These are phyloP conservation scores for Ustilago shanxiensis DNA, from an alignment of 1,284 basidiomycete genomes.

Conservation along the genomic window DNA sequence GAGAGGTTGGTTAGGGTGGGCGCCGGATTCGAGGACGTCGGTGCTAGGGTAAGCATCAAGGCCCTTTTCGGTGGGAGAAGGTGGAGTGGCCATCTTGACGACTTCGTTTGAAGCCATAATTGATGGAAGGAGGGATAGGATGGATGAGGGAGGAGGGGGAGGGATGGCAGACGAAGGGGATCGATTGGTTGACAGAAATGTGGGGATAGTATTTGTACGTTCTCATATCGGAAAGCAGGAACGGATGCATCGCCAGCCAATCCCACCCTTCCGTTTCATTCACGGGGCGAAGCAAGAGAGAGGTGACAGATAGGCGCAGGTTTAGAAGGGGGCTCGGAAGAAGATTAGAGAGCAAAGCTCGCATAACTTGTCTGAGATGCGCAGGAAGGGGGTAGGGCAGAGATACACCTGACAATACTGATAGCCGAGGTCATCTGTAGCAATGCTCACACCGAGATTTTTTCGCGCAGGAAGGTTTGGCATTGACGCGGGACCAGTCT, in stretches of 20 bases:
- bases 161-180: no score
- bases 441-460: neutral
- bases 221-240: conserved; percentile 1
- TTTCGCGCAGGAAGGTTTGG: neutral
- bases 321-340: neutral
- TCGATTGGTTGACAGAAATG: neutral
- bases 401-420: conserved; percentile 1
- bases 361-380: neutral
- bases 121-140: neutral
- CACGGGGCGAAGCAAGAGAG: neutral
- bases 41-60: neutral
- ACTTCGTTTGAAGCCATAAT: conserved; percentile 6
- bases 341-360: neutral
- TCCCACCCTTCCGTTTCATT: neutral
- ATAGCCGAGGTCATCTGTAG: neutral
- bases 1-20: conserved; percentile 2
- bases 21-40: conserved; percentile 14
- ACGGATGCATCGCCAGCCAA: conserved; percentile 3
- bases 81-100: conserved; percentile 6
- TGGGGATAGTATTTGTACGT: conserved; percentile 1
- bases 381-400: neutral
- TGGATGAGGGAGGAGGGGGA: neutral
- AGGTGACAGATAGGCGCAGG: neutral
- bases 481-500: no score
- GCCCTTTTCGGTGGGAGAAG: conserved; percentile 18